Evolutionary conservation across 345 rosid genomes (phyloP), one percentile per base, ranked within the genome.

Genomic region (Syzygium grande): DNA sequence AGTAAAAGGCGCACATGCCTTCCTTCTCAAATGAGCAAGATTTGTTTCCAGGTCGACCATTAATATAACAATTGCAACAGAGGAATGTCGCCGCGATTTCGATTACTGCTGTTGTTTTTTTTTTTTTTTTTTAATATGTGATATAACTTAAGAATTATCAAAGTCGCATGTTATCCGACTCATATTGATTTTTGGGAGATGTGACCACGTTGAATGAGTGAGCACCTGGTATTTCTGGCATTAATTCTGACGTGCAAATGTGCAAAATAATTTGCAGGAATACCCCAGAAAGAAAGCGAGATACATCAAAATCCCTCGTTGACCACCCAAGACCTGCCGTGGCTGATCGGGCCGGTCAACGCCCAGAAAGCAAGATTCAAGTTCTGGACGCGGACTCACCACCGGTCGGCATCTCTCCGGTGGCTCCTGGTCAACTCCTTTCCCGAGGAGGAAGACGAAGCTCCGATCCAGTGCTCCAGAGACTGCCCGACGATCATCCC

Each of bases 391-490:
- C 91, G 94, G 90, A 92, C 93, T 30, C 79, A 93, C 85, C 87
- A 93, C 23, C 90, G 98, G 87, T 91, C 91, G 19, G 91, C 87
- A 83, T 84, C 88, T 49, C 94, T 97, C 5, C 61, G 78, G 41
- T 96, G 98, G 96, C 90, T 97, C 15, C 90, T 95, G 2, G 90
- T 91, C 11, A 97, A 95, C 86, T 94, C 99, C 46, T 95, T 93
- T 88, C 92, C 95, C 51, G 90, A 90, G 7, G 96, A 95, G 54
- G 84, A 84, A 11, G 52, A 25, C 52, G 43, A 17, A 46, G 55
- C 52, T 11, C 25, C 27, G 10, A 63, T 2, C 51, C 52, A 77
- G 15, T 25, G 22, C 77, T 23, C 77, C 38, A 53, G 3, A 29
- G 43, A 12, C 34, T 87, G 84, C 80, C 91, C 95, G 25, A 84